Conservation (phyloP, 108 stramenopile species). For the Poteriospumella lacustris region DNA sequence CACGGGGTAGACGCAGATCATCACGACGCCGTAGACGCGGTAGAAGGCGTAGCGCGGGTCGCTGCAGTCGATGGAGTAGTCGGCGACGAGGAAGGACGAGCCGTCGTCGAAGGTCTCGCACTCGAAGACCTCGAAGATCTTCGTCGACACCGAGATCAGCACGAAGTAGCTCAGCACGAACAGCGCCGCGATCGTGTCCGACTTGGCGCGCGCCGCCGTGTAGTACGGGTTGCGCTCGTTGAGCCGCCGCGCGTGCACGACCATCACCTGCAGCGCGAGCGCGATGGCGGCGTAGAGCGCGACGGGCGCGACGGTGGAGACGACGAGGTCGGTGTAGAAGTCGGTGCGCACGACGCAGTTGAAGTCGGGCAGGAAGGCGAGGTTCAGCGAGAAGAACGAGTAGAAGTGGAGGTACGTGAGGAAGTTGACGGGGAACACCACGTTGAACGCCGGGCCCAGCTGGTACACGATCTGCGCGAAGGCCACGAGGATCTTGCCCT, state of each 20-base stretch:
- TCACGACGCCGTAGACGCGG: neutral
- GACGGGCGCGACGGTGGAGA: neutral
- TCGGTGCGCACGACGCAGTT: neutral
- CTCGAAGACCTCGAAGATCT: neutral
- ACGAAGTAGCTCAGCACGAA: neutral
- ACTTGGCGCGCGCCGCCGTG: neutral
- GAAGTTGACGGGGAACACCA: neutral
- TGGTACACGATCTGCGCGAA: neutral
- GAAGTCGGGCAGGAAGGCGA: neutral
- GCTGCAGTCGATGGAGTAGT: constrained; percentile 3
- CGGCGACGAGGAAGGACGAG: neutral
- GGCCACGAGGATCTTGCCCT: constrained; percentile 1
- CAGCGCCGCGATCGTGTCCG: neutral
- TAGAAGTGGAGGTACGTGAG: neutral
- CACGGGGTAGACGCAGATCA: constrained; percentile 9
- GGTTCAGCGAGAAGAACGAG: neutral
- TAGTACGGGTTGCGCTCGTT: neutral
- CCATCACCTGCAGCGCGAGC: neutral
- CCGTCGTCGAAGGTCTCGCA: constrained; percentile 6
- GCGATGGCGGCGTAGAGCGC: neutral
- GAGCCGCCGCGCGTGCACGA: neutral
- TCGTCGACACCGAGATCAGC: neutral
- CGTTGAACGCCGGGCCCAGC: neutral
- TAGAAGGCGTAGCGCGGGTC: neutral
- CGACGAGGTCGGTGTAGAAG: constrained; percentile 4